Evolutionary conservation across 345 rosid genomes (phyloP), one percentile per base, ranked within the genome.

Genomic region (Lepidium sativum): DNA sequence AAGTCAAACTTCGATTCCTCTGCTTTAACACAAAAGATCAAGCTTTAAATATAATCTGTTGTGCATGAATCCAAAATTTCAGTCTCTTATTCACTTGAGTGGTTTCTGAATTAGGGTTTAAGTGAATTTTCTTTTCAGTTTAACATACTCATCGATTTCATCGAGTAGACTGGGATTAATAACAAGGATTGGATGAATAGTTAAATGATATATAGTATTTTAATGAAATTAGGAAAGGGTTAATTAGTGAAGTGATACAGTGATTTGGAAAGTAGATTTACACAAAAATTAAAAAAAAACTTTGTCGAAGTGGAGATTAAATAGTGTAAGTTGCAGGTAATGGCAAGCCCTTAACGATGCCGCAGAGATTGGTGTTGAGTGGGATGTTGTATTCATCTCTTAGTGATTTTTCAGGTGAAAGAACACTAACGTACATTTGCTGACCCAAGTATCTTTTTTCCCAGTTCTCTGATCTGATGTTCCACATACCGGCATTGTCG

Each of bases 401-500:
- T 4, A 91, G 81, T 2, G 98, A 91, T 7, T 81, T 76, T 17
- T 60, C 81, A 4, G 96, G 98, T 0, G 90, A 86, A 0, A 76
- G 63, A 33, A 86, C 87, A 38, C 96, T 91, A 2, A 70, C 50
- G 62, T 88, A 91, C 33, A 88, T 33, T 43, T 91, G 90, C 13
- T 91, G 95, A 0, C 98, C 98, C 12, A 91, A 80, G 77, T 83
- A 85, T 6, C 80, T 60, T 42, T 76, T 83, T 75, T 88, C 96
- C 75, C 80, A 62, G 55, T 74, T 52, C 65, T 88, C 88, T 0
- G 98, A 88, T 65, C 95, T 82, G 34, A 91, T 23, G 80, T 86
- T 91, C 98, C 98, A 91, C 98, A 91, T 91, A 31, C 98, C 98
- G 1, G 88, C 84, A 7, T 91, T 91, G 81, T 91, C 98, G 61